Percentiles rank a stretch among this genome's conserved stretches.
phyloP scores from a whole-genome alignment of 2,329 filamentous ascomycete species.

The Mycosphaerelloides madeirae region DNA sequence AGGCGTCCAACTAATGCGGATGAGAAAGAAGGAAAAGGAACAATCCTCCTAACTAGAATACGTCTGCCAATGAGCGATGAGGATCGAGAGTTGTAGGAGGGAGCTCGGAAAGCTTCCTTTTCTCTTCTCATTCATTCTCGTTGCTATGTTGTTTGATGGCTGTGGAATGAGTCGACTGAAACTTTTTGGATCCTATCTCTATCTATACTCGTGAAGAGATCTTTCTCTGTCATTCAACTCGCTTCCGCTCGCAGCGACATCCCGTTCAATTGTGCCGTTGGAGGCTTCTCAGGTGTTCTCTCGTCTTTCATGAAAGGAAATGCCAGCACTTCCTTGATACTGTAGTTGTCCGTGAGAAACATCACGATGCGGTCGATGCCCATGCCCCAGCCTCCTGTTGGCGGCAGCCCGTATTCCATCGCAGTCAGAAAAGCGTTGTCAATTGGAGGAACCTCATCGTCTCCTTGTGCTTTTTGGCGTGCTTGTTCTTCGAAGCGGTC shows the following conservation, averaged over 20 bases:
- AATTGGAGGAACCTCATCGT: constrained; percentile 92
- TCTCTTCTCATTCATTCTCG: too few relatives aligned
- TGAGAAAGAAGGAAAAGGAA: too few relatives aligned
- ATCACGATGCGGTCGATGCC: constrained; percentile 91
- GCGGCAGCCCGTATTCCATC: constrained; percentile 85
- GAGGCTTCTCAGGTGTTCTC: constrained; percentile 39
- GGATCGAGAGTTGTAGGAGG: too few relatives aligned
- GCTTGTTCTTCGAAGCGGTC: constrained; percentile 92
- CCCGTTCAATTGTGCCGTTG: constrained; percentile 59
- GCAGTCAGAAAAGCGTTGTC: constrained; percentile 93
- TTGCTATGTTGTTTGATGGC: too few relatives aligned
- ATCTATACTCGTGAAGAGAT: too few relatives aligned
- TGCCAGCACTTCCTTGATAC: constrained; percentile 89
- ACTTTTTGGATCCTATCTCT: too few relatives aligned
- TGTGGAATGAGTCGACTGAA: too few relatives aligned
- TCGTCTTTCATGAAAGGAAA: constrained; percentile 98
- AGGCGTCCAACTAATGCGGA: too few relatives aligned
- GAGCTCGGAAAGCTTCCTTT: too few relatives aligned
- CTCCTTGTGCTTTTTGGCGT: constrained; percentile 89
- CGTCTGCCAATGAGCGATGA: too few relatives aligned
- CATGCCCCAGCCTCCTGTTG: constrained; percentile 91
- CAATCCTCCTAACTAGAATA: too few relatives aligned
- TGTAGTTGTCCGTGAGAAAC: constrained; percentile 94
- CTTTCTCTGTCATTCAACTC: constrained; percentile 31
- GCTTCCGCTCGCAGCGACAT: constrained; percentile 57